These are phyloP conservation scores for Acanthamoeba royreba DNA, from an alignment of 208 protist species.

Conservation along the genomic window DNA sequence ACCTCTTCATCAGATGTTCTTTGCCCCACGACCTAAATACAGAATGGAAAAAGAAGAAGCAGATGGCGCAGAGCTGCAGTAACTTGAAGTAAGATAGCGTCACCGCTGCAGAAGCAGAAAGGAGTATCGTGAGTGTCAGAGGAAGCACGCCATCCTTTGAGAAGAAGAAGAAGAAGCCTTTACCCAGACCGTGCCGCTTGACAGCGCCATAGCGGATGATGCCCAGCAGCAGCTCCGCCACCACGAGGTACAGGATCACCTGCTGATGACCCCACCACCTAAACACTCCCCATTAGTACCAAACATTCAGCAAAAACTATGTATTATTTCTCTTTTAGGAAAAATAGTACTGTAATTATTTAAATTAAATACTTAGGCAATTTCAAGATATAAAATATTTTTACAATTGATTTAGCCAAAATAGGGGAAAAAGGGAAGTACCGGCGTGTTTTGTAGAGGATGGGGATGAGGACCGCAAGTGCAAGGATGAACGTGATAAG, in stretches of 20 bases:
- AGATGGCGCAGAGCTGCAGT: constrained; percentile 29
- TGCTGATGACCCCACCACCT: constrained; percentile 35
- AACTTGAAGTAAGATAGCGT: neutral
- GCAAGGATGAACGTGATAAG: neutral
- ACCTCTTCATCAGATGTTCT: neutral
- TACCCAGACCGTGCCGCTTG: neutral
- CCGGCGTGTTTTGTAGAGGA: neutral
- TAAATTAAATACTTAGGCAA: no score
- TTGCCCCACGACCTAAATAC: neutral
- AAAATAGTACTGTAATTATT: no score
- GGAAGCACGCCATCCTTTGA: no score
- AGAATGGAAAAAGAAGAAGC: constrained; percentile 37
- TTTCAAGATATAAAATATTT: neutral
- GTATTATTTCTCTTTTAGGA: no score
- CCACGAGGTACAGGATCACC: neutral
- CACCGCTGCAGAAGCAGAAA: neutral
- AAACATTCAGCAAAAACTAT: no score
- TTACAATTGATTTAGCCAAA: neutral
- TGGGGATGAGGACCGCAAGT: neutral
- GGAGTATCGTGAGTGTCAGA: neutral
- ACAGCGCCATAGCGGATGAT: neutral
- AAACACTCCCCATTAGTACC: no score
- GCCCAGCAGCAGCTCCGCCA: neutral
- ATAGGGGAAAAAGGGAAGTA: neutral
- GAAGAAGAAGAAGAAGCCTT: neutral